Evolutionary conservation across 768 basidiomycete genomes (phyloP).

Genomic region (Hericium erinaceus): DNA sequence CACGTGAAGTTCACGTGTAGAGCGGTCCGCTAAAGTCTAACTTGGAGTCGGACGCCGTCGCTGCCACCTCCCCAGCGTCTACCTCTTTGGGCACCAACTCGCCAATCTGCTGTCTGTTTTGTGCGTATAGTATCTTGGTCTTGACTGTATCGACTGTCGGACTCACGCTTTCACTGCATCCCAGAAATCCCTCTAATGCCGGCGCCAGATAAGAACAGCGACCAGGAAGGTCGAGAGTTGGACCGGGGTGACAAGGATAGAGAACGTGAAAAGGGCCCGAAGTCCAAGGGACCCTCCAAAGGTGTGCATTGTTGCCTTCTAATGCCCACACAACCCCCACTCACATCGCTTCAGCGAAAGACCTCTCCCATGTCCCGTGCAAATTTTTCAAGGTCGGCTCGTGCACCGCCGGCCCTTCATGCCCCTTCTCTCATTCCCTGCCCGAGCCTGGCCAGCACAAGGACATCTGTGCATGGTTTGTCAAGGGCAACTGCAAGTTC

Average conservation of each 20-base stretch:
- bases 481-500: constrained; percentile 87
- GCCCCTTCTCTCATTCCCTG: constrained; percentile 84
- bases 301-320: constrained; percentile 7
- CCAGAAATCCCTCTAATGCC: constrained; percentile 8
- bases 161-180: no score
- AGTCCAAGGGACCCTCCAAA: constrained; percentile 18
- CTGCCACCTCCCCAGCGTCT: constrained; percentile 1
- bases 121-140: no score
- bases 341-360: constrained; percentile 46
- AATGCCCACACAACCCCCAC: constrained; percentile 4
- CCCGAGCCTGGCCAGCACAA: constrained; percentile 72
- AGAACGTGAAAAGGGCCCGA: constrained; percentile 14
- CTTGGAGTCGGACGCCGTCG: no score
- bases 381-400: constrained; percentile 94
- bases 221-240: constrained; percentile 12
- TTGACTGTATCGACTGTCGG: no score
- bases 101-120: neutral
- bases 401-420: constrained; percentile 88
- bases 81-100: neutral
- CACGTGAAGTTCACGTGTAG: neutral
- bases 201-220: constrained; percentile 13
- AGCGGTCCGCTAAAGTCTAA: no score
- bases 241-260: constrained; percentile 14
- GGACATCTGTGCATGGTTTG: constrained; percentile 81
- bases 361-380: constrained; percentile 93